Evolutionary conservation across 257 asterid genomes (phyloP), one percentile per base, ranked within the genome.

Genomic region (Oldenlandia corymbosa): DNA sequence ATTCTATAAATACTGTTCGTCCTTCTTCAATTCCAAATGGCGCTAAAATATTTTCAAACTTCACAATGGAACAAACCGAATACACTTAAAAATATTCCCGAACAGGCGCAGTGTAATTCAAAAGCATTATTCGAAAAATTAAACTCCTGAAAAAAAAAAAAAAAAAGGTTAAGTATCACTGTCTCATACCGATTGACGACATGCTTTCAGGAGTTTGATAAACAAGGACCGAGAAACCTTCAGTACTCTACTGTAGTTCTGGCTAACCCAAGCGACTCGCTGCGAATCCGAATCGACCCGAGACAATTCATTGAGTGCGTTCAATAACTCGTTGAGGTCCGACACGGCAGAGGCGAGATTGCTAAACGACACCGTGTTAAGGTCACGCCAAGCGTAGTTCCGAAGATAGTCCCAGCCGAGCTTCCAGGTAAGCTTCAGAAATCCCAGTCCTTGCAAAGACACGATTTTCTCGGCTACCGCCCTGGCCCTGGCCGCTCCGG

Each of bases 331-430:
- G 49, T 80, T 85, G 70, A 82, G 34, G 71, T 88, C 95, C 10
- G 88, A 68, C 5, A 80, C 71, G 59, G 80, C 79, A 17, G 63
- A 43, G 62, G 76, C 71, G 17, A 82, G 60, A 60, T 69, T 65
- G n/a, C 58, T 79, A 49, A 78, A 76, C 64, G 95, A 76, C 58
- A 16, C 18, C 41, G 80, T 8, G 48, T 67, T 50, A 10, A 63
- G 30, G 27, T 67, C 85, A 30, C 79, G 75, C 96, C 95, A 85
- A 6, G 86, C 79, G 76, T 78, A 84, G 66, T 81, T 86, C 72
- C 64, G 78, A 0, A 72, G 20, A 53, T 78, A 91, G 68, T 91
- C 93, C 86, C 81, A 86, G 11, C 90, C 92, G 46, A 80, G 58
- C 46, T 42, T 74, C 83, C 80, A 73, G 26, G 82, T 84, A 61